phyloP scores from a whole-genome alignment of 805 yeast genomes.

The Suhomyces kilbournensis region DNA sequence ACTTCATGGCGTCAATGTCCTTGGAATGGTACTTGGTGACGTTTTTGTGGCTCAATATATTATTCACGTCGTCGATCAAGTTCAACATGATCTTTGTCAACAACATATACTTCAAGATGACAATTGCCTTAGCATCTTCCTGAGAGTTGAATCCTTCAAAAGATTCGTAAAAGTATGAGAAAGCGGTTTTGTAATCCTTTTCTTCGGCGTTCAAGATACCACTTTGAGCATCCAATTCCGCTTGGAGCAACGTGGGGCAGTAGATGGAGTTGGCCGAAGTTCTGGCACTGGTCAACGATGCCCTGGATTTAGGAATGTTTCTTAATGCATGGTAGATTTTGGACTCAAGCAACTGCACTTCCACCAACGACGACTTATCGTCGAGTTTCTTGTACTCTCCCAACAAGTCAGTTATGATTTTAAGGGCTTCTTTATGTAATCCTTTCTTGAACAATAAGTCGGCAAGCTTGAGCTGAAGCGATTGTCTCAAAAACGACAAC shows the following conservation, averaged over 20 bases:
- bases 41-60: constrained; percentile 69
- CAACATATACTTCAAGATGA: constrained; percentile 87
- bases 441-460: constrained; percentile 67
- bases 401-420: constrained; percentile 67
- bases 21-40: constrained; percentile 68
- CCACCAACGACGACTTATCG: constrained; percentile 92
- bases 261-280: constrained; percentile 97
- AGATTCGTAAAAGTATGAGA: constrained; percentile 90
- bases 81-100: constrained; percentile 92
- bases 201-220: constrained; percentile 97
- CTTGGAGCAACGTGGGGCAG: constrained; percentile 91
- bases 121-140: constrained; percentile 57
- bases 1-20: constrained; percentile 93
- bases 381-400: constrained; percentile 89
- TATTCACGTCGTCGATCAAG: constrained; percentile 78
- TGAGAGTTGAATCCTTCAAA: constrained; percentile 85
- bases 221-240: constrained; percentile 91
- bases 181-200: constrained; percentile 94
- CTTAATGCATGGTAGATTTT: constrained; percentile 88
- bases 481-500: constrained; percentile 84
- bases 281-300: constrained; percentile 90
- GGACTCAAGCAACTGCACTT: constrained; percentile 88
- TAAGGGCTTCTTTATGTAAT: constrained; percentile 65
- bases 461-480: constrained; percentile 80
- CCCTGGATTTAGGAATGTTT: constrained; percentile 86